Conservation (phyloP, 1,139 yeast genomes). For the Casaregolazyma suthepensis region DNA sequence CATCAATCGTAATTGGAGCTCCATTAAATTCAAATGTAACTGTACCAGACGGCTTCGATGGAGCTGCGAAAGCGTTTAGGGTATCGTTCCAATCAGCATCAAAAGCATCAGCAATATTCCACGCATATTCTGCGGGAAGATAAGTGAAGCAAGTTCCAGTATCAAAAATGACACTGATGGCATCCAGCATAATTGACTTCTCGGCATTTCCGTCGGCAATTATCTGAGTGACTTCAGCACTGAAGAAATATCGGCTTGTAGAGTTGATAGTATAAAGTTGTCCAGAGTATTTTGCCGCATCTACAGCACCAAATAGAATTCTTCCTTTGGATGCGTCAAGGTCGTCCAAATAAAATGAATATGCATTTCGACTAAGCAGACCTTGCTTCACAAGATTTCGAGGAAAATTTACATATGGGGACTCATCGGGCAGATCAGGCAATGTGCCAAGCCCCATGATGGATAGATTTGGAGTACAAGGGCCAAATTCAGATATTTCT, state of each 20-base stretch:
- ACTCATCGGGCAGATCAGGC: not conserved
- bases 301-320: slow-evolving; percentile 55
- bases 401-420: slow-evolving; percentile 41
- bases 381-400: slow-evolving; percentile 42
- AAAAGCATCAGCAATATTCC: slow-evolving; percentile 16
- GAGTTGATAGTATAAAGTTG: slow-evolving; percentile 31
- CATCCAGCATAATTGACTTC: slow-evolving; percentile 23
- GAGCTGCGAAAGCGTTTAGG: slow-evolving; percentile 11
- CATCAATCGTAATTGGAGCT: slow-evolving; percentile 24
- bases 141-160: slow-evolving; percentile 37
- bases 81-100: slow-evolving; percentile 15
- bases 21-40: slow-evolving; percentile 31
- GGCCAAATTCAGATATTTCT: not conserved
- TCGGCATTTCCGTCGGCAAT: not conserved
- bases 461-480: not conserved
- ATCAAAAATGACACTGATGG: slow-evolving; percentile 39
- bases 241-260: slow-evolving; percentile 9
- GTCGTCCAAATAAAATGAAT: slow-evolving; percentile 46
- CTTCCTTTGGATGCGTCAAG: slow-evolving; percentile 39
- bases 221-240: slow-evolving; percentile 9
- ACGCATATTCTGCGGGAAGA: slow-evolving; percentile 29
- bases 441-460: slow-evolving; percentile 14
- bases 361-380: slow-evolving; percentile 40
- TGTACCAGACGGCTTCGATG: slow-evolving; percentile 4
- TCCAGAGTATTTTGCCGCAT: slow-evolving; percentile 46